Conservation (phyloP, 768 basidiomycete species). For the Hericium rajendrae region DNA sequence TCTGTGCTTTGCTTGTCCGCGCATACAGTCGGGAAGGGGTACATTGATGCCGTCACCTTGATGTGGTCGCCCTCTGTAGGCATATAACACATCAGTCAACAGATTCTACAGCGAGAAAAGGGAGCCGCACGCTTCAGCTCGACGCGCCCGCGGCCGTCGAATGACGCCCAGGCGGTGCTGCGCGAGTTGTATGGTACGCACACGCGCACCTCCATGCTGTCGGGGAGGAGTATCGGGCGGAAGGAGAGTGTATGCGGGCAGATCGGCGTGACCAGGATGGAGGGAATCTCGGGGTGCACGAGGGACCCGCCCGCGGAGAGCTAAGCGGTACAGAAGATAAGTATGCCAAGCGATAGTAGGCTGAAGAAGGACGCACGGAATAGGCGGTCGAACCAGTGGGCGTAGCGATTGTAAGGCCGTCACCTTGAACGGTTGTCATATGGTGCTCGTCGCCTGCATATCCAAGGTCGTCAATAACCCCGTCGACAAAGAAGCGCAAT, state of each 20-base stretch:
- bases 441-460: conserved; percentile 90
- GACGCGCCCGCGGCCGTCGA: conserved; percentile 93
- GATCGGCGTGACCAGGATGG: conserved; percentile 92
- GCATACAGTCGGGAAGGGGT: conserved; percentile 97
- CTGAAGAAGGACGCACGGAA: conserved; percentile 50
- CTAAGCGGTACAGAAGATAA: conserved; percentile 12
- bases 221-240: conserved; percentile 96
- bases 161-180: conserved; percentile 98
- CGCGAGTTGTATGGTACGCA: conserved; percentile 99
- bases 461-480: conserved; percentile 4
- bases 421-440: conserved; percentile 98
- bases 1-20: conserved; percentile 96
- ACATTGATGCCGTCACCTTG: conserved; percentile 93
- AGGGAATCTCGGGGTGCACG: conserved; percentile 96
- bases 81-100: conserved; percentile 2
- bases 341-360: conserved; percentile 7
- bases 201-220: conserved; percentile 96
- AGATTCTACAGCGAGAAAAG: not conserved
- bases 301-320: conserved; percentile 96
- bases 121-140: conserved; percentile 80
- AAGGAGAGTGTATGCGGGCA: conserved; percentile 98
- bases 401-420: conserved; percentile 89
- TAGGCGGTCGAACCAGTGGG: conserved; percentile 99
- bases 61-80: conserved; percentile 94
- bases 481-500: not conserved